Evolutionary conservation across 1,139 yeast species (phyloP).

Genomic region (Pichia cactophila): DNA sequence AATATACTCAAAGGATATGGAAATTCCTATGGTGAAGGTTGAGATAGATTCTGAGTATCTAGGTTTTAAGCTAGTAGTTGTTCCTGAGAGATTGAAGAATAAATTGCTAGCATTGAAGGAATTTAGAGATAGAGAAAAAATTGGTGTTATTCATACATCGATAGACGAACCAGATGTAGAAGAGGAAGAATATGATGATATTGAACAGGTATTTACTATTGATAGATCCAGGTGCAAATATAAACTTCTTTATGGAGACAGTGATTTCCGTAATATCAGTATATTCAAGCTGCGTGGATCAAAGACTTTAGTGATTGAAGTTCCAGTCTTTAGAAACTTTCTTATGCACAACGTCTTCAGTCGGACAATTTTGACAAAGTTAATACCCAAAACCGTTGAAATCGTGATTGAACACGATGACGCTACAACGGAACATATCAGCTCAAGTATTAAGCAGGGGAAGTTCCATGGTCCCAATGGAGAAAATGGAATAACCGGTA

Average conservation of each 20-base stretch:
- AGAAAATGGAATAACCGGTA: conserved; percentile 3
- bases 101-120: background rate
- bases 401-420: conserved; percentile 4
- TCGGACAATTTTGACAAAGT: background rate
- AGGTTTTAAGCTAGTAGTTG: conserved; percentile 3
- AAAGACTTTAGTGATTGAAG: conserved; percentile 13
- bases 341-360: conserved; percentile 5
- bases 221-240: conserved; percentile 2
- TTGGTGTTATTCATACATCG: conserved; percentile 3
- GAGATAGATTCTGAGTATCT: background rate
- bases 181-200: conserved; percentile 41
- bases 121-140: conserved; percentile 4
- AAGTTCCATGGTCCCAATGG: background rate
- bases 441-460: background rate
- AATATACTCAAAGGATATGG: conserved; percentile 8
- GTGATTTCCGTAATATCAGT: conserved; percentile 17
- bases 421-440: background rate
- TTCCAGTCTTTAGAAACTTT: conserved; percentile 12
- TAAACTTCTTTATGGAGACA: conserved; percentile 25
- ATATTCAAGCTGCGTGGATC: conserved; percentile 19
- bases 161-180: conserved; percentile 5
- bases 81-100: conserved; percentile 7
- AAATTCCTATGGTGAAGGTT: conserved; percentile 1
- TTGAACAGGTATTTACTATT: conserved; percentile 43
- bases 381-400: conserved; percentile 1